Conservation (phyloP, 768 basidiomycete species). For the Pleurotus tuoliensis region DNA sequence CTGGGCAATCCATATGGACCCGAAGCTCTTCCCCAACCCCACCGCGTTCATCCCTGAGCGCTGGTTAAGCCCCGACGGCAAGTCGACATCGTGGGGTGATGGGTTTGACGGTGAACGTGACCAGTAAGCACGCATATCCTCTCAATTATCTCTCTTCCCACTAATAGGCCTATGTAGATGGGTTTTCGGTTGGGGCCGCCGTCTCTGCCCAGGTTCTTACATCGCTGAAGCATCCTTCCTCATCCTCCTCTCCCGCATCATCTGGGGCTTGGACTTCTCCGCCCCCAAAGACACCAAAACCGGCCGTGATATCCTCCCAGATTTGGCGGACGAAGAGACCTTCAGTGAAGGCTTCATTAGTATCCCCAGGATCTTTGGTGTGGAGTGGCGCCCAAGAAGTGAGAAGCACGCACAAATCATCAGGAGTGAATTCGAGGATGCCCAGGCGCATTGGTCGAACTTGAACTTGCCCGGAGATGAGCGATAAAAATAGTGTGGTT, state of each 20-base stretch:
- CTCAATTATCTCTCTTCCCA: no score
- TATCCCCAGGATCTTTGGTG: neutral
- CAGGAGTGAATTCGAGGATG: neutral
- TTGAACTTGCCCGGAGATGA: neutral
- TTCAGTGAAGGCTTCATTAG: neutral
- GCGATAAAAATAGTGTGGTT: neutral
- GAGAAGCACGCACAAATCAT: neutral
- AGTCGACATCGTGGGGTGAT: neutral
- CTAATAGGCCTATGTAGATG: no score
- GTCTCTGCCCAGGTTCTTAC: neutral
- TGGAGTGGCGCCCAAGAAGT: neutral
- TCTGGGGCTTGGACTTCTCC: neutral
- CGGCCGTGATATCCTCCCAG: neutral
- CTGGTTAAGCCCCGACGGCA: neutral
- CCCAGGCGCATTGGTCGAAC: neutral
- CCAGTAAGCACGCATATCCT: neutral
- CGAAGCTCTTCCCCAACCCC: neutral
- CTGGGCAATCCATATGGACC: conserved; percentile 6
- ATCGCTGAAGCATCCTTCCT: neutral
- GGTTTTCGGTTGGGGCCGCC: neutral
- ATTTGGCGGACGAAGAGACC: neutral
- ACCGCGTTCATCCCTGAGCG: neutral
- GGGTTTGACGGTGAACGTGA: neutral
- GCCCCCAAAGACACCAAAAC: neutral
- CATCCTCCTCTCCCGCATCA: neutral